Conservation (phyloP, 2,329 filamentous ascomycete genomes). For the Aspergillus proliferans region DNA sequence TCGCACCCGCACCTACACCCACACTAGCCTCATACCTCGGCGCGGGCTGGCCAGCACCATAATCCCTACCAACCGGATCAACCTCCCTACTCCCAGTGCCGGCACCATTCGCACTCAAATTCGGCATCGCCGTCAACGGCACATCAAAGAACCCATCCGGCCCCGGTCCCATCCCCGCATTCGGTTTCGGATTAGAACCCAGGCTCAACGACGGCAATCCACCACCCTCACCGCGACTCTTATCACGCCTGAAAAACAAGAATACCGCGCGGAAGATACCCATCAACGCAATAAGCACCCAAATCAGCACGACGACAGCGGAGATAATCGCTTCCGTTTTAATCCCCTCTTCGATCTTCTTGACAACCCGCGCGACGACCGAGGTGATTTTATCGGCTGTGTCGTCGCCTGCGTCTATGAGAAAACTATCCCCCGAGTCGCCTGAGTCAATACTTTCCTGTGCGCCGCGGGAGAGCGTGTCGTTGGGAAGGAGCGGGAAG, state of each 20-base stretch:
- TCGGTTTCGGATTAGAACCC: neutral
- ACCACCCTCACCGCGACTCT: conserved; percentile 56
- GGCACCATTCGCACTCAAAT: conserved; percentile 2
- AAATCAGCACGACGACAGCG: conserved; percentile 65
- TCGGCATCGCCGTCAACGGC: conserved; percentile 29
- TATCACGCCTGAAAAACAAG: conserved; percentile 55
- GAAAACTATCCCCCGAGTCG: conserved; percentile 59
- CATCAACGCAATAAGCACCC: conserved; percentile 68
- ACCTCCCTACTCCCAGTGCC: too few species aligned
- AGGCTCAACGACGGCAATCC: conserved; percentile 20
- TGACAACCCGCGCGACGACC: conserved; percentile 64
- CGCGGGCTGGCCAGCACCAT: conserved; percentile 10
- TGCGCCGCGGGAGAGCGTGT: conserved; percentile 79
- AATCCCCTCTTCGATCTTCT: conserved; percentile 62
- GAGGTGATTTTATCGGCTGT: conserved; percentile 76
- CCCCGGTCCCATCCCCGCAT: conserved; percentile 7
- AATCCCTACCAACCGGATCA: too few species aligned
- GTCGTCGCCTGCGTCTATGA: conserved; percentile 66
- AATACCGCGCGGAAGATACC: conserved; percentile 63
- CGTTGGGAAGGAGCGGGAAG: conserved; percentile 69
- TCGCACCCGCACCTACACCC: conserved; percentile 7
- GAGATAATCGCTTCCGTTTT: conserved; percentile 76
- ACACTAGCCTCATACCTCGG: conserved; percentile 21
- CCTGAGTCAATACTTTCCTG: conserved; percentile 48
- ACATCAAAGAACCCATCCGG: conserved; percentile 31